Percentiles rank a stretch among this genome's conserved stretches.
Conservation (phyloP, 495 filamentous ascomycete genomes). For the Daldinia bambusicola region DNA sequence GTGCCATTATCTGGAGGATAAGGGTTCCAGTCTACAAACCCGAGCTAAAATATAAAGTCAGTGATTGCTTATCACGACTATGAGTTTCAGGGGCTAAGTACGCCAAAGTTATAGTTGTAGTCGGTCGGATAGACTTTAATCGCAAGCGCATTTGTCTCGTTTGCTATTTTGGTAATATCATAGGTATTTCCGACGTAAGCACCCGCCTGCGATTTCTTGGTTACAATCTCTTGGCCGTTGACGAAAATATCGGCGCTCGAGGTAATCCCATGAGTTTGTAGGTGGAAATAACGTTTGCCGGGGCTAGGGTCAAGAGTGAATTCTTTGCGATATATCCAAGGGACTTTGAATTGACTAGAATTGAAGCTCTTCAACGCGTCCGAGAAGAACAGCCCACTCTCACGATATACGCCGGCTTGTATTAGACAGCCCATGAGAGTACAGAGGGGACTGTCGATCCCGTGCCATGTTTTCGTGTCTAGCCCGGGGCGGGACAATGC, state of each 20-base stretch:
- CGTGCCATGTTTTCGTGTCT: constrained; percentile 65
- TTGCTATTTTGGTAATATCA: constrained; percentile 60
- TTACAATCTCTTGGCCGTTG: constrained; percentile 65
- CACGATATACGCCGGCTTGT: constrained; percentile 63
- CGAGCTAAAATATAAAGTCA: constrained; percentile 29
- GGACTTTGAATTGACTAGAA: constrained; percentile 59
- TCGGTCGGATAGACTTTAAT: constrained; percentile 67
- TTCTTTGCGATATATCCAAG: constrained; percentile 72
- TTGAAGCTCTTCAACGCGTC: constrained; percentile 61
- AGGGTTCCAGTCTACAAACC: constrained; percentile 75
- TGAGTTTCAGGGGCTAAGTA: constrained; percentile 28
- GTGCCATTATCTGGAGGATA: constrained; percentile 66
- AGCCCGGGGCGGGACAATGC: constrained; percentile 58
- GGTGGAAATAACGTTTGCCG: constrained; percentile 58
- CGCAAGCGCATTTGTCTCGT: constrained; percentile 60
- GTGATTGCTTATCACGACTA: not conserved
- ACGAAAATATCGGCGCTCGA: constrained; percentile 70
- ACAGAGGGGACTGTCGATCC: constrained; percentile 56
- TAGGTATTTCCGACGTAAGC: constrained; percentile 66
- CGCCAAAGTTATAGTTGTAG: constrained; percentile 67
- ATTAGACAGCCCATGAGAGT: constrained; percentile 70
- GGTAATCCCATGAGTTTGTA: constrained; percentile 68
- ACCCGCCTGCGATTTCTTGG: constrained; percentile 61
- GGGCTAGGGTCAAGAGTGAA: constrained; percentile 54
- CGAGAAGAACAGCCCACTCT: constrained; percentile 67